Conservation (phyloP, 1,284 basidiomycete species). For the Puccinia hordei region DNA sequence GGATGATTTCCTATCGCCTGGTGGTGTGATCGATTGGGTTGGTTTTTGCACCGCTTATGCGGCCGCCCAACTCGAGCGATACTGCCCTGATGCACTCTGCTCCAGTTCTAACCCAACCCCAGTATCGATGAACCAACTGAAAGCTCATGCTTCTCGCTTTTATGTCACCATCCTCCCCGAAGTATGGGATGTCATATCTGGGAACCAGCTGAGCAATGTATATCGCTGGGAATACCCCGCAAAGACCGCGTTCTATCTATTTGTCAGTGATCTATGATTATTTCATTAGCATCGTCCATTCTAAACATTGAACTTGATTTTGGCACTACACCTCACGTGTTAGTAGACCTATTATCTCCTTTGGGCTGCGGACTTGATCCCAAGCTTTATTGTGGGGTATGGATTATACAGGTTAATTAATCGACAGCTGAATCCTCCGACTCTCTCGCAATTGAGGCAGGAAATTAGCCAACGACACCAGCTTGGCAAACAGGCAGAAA, state of each 20-base stretch:
- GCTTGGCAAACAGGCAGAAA: slow-evolving; percentile 32
- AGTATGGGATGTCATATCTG: slow-evolving; percentile 29
- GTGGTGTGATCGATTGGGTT: slow-evolving; percentile 31
- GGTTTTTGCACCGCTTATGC: slow-evolving; percentile 24
- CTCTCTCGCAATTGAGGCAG: slow-evolving; percentile 36
- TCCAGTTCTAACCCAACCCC: not conserved
- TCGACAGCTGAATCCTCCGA: slow-evolving; percentile 38
- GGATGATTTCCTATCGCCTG: slow-evolving; percentile 24
- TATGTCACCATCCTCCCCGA: slow-evolving; percentile 38
- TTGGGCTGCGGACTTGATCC: slow-evolving; percentile 47
- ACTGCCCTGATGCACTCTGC: slow-evolving; percentile 29
- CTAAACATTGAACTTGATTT: not conserved
- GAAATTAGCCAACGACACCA: slow-evolving; percentile 37
- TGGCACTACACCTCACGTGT: not conserved
- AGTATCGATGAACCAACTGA: slow-evolving; percentile 39
- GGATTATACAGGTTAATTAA: slow-evolving; percentile 38
- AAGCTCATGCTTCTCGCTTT: slow-evolving; percentile 22
- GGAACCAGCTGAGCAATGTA: slow-evolving; percentile 11
- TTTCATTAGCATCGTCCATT: not conserved
- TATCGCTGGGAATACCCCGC: slow-evolving; percentile 46
- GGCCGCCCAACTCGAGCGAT: slow-evolving; percentile 26
- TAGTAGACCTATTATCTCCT: slow-evolving; percentile 42
- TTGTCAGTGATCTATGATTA: slow-evolving; percentile 17
- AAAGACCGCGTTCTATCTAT: slow-evolving; percentile 27
- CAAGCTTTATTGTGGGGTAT: slow-evolving; percentile 41